phyloP scores from a whole-genome alignment of 2,329 filamentous ascomycete genomes.

The Colletotrichum sp. region DNA sequence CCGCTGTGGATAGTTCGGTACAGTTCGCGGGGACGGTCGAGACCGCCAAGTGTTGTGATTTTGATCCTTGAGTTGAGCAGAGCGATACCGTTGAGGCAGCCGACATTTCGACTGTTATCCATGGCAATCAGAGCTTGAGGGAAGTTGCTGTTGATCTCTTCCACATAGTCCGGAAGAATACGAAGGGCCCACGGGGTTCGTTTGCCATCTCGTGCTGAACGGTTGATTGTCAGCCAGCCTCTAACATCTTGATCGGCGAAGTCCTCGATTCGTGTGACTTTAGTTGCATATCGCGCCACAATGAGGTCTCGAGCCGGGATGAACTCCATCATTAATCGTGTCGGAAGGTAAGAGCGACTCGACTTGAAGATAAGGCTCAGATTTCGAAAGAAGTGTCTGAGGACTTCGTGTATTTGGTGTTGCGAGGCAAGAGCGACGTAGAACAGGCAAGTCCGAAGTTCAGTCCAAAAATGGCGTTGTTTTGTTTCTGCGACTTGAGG shows the following conservation, averaged over 20 bases:
- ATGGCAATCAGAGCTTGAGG: background rate
- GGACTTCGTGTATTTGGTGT: background rate
- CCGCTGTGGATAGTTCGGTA: background rate
- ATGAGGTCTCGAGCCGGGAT: background rate
- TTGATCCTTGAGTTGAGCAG: background rate
- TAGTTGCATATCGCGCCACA: background rate
- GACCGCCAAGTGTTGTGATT: background rate
- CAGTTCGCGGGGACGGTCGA: background rate
- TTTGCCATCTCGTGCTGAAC: background rate
- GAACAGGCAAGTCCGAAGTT: background rate
- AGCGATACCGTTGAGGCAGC: background rate
- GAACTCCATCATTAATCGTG: background rate
- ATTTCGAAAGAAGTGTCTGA: background rate
- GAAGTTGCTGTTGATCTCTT: background rate
- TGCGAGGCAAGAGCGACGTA: background rate
- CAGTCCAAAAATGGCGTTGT: background rate
- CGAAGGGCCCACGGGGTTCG: background rate
- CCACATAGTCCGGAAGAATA: background rate
- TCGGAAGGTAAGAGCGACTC: background rate
- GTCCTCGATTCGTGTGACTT: background rate
- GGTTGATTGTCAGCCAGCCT: background rate
- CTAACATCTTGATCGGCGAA: background rate
- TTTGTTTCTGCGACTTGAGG: background rate
- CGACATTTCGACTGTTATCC: background rate
- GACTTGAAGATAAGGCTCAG: background rate